Conservation (phyloP, 495 filamentous ascomycete species). For the Annulohypoxylon bovei region DNA sequence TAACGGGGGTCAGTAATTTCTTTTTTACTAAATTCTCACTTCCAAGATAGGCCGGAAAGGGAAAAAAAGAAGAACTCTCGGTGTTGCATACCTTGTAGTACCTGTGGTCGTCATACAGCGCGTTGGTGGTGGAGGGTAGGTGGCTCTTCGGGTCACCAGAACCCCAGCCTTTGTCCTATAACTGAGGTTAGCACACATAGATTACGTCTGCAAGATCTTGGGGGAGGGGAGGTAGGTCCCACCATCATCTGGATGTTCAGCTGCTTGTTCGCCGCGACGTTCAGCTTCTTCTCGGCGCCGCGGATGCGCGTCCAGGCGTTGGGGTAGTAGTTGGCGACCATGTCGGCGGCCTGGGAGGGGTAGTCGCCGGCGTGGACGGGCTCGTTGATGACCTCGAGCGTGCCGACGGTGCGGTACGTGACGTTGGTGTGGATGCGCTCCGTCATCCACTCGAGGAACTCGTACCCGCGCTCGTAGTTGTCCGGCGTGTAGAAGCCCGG, state of each 20-base stretch:
- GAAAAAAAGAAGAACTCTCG: too few relatives aligned
- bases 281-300: slow-evolving; percentile 28
- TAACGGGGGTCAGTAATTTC: too few relatives aligned
- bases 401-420: slow-evolving; percentile 60
- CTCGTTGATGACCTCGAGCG: slow-evolving; percentile 70
- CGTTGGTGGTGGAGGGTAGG: slow-evolving; percentile 36
- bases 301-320: slow-evolving; percentile 43
- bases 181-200: slow-evolving; percentile 34
- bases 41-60: too few relatives aligned
- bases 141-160: slow-evolving; percentile 43
- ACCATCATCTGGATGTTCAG: slow-evolving; percentile 50
- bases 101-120: slow-evolving; percentile 52
- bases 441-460: slow-evolving; percentile 69
- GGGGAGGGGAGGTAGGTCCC: neutral
- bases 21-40: too few relatives aligned
- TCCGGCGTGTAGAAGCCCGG: slow-evolving; percentile 66
- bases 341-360: slow-evolving; percentile 47
- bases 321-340: slow-evolving; percentile 43
- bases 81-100: too few relatives aligned
- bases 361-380: slow-evolving; percentile 58
- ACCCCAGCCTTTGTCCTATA: slow-evolving; percentile 52
- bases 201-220: neutral
- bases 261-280: slow-evolving; percentile 20
- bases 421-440: slow-evolving; percentile 62
- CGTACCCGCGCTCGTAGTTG: slow-evolving; percentile 66